A percentile compares a stretch with the other conserved stretches of the same genome.
Evolutionary conservation across 257 asterid genomes (phyloP).

Genomic region (Plectranthus barbatus): DNA sequence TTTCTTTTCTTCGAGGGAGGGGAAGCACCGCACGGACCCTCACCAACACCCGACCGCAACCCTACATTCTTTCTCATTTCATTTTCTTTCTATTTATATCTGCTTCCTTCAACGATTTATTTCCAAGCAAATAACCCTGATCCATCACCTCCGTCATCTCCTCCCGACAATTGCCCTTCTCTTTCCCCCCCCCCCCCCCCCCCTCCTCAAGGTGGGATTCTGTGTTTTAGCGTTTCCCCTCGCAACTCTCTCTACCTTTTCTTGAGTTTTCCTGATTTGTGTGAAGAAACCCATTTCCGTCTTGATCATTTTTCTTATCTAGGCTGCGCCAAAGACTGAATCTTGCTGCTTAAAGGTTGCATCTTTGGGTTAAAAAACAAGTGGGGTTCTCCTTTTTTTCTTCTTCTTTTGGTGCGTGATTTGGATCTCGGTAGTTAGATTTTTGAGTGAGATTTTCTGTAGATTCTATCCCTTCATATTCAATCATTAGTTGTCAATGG

Average conservation of each 20-base stretch:
- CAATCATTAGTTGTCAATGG: conserved; percentile 42
- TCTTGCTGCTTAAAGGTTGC: too few species aligned
- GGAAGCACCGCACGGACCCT: background rate
- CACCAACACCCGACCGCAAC: background rate
- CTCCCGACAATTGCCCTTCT: conserved; percentile 18
- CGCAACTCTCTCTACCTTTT: too few species aligned
- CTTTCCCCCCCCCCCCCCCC: background rate
- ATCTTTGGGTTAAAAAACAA: background rate
- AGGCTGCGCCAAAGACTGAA: too few species aligned
- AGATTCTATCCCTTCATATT: background rate
- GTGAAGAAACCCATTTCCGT: background rate
- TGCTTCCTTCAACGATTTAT: too few species aligned
- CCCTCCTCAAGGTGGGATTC: too few species aligned
- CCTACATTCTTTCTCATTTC: background rate
- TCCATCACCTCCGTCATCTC: too few species aligned
- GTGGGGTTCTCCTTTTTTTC: background rate
- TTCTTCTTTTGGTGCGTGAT: background rate
- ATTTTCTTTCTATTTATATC: conserved; percentile 5
- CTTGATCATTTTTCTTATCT: background rate
- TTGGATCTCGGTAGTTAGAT: conserved; percentile 9
- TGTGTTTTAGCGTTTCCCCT: too few species aligned
- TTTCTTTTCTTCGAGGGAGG: background rate
- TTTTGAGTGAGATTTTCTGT: conserved; percentile 8
- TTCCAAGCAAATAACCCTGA: too few species aligned
- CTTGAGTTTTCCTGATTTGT: too few species aligned